Evolutionary conservation across 192 early-diverging fungal species (phyloP), one percentile per base, ranked within the genome.

Genomic region (Helicostylum pulchrum): DNA sequence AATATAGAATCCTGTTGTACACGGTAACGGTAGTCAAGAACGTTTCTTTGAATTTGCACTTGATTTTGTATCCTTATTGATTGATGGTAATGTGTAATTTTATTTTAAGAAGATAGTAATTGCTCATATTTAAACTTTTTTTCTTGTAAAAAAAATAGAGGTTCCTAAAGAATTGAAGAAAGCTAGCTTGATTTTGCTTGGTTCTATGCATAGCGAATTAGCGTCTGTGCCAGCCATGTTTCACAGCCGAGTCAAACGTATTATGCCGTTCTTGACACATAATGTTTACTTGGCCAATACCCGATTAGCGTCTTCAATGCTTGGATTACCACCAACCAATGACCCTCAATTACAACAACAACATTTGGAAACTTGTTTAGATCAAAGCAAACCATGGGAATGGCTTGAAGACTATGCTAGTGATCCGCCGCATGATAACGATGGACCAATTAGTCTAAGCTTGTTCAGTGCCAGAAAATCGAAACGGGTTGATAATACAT

Each of bases 1-100:
- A 15, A n/a, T 21, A 54, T 43, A 75, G 74, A 77, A 66, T 17
- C 75, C 81, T 1, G 60, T 83, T 36, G 63, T 83, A 31, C 81
- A 83, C 55, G 81, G 81, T 39, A 77, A 79, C 55, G 78, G 81
- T 17, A 74, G 77, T 7, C 78, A 83, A 51, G 81, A 83, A 34
- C 61, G 74, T 46, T 74, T 79, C n/a, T 83, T 83, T 77, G 81
- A 83, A 56, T 80, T 83, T 67, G 73, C 75, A 20, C 46, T 83
- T 17, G 81, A 83, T 55, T 67, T 83, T 45, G 81, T 79, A 11
- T 83, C 81, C 15, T 68, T 77, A 20, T 50, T 83, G 1, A 78
- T 83, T 68, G 81, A 83, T 43, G 80, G 76, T 63, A 73, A 68
- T 4, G 4, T 53, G n/a, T 9, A 53, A 26, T 0, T 2, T 12